These are phyloP conservation scores for Suillus tomentosus DNA, from an alignment of 768 basidiomycete genomes.

Conservation along the genomic window DNA sequence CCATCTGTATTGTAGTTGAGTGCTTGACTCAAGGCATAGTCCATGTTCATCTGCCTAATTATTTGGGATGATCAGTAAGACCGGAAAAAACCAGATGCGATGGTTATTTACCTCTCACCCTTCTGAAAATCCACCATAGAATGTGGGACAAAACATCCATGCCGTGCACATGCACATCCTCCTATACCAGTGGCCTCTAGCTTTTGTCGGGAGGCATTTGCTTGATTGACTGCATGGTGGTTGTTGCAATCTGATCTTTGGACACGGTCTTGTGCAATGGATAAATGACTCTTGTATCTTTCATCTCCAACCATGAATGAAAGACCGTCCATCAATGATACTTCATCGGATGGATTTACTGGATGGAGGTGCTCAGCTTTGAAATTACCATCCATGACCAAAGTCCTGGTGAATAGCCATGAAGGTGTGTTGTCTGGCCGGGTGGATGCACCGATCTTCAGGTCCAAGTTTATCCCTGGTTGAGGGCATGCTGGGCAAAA, in stretches of 20 bases:
- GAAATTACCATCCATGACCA: neutral
- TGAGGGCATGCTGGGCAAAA: neutral
- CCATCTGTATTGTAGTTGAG: conserved; percentile 17
- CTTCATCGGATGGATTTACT: neutral
- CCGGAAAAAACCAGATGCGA: neutral
- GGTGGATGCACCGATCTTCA: neutral
- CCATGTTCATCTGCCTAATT: conserved; percentile 31
- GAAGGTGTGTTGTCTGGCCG: neutral
- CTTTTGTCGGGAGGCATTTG: conserved; percentile 13
- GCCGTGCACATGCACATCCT: conserved; percentile 32
- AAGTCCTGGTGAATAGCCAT: neutral
- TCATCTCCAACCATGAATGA: neutral
- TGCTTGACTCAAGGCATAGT: conserved; percentile 28
- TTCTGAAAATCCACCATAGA: conserved; percentile 34
- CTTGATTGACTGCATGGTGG: conserved; percentile 22
- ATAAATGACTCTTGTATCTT: neutral
- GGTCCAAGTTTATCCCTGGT: neutral
- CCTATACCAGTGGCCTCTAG: conserved; percentile 32
- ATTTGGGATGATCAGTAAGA: neutral
- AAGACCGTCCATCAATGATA: neutral
- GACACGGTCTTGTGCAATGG: neutral
- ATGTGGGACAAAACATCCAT: conserved; percentile 35
- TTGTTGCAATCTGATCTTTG: conserved; percentile 22
- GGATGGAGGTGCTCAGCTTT: neutral
- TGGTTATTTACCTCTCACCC: conserved; percentile 29